These are phyloP conservation scores for Naganishia friedmannii DNA, from an alignment of 768 basidiomycete species.

Conservation along the genomic window DNA sequence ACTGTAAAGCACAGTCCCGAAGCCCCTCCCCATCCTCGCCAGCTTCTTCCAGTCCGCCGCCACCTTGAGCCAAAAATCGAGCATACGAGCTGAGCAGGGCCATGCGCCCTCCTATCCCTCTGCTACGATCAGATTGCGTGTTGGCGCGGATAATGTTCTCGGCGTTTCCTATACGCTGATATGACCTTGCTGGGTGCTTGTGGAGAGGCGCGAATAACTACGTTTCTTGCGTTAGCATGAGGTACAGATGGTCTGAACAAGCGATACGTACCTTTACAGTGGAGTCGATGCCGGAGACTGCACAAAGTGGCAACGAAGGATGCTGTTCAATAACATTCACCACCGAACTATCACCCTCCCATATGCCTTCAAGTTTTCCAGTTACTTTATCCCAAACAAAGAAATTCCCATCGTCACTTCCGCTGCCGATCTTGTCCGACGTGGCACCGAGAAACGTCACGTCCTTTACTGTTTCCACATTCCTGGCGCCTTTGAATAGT, in stretches of 20 bases:
- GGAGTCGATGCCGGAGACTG: slow-evolving; percentile 79
- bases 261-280: slow-evolving; percentile 68
- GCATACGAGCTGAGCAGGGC: slow-evolving; percentile 21
- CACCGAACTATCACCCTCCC: slow-evolving; percentile 75
- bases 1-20: slow-evolving; percentile 20
- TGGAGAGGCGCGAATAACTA: slow-evolving; percentile 23
- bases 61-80: slow-evolving; percentile 14
- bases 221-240: not conserved
- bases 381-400: slow-evolving; percentile 79
- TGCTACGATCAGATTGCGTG: slow-evolving; percentile 9
- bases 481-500: slow-evolving; percentile 68
- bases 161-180: slow-evolving; percentile 12
- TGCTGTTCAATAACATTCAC: slow-evolving; percentile 87
- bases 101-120: slow-evolving; percentile 14
- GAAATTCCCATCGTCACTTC: slow-evolving; percentile 72
- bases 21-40: slow-evolving; percentile 14
- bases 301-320: slow-evolving; percentile 71
- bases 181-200: not conserved
- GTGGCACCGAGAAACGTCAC: slow-evolving; percentile 72
- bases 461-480: slow-evolving; percentile 81
- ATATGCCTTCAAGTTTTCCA: slow-evolving; percentile 66
- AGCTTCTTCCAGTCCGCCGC: not conserved
- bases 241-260: not conserved
- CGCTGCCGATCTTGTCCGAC: slow-evolving; percentile 75
- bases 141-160: slow-evolving; percentile 22